A percentile compares a stretch with the other conserved stretches of the same genome.
phyloP scores from a whole-genome alignment of 2,329 filamentous ascomycete species.

The Ophiosphaerella herpotricha region DNA sequence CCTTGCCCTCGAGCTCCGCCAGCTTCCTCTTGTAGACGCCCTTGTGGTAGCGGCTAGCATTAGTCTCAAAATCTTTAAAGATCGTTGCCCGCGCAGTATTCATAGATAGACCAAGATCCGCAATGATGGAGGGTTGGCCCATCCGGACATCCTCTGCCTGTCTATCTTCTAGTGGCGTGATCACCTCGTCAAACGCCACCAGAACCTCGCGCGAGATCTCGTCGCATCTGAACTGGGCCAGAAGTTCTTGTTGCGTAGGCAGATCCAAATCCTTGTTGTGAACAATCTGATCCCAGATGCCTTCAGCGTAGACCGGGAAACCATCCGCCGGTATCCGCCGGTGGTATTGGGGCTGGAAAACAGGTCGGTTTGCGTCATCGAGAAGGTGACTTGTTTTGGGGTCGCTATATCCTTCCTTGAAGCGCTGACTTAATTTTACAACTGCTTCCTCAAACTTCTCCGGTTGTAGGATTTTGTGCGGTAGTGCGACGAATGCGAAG shows the following conservation, averaged over 20 bases:
- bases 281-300: constrained; percentile 97
- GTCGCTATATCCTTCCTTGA: constrained; percentile 78
- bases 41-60: constrained; percentile 95
- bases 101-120: constrained; percentile 75
- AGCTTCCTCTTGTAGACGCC: constrained; percentile 88
- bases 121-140: constrained; percentile 75
- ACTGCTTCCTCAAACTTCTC: constrained; percentile 87
- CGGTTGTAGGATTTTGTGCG: constrained; percentile 94
- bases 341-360: constrained; percentile 94
- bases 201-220: constrained; percentile 93
- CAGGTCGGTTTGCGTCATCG: constrained; percentile 74
- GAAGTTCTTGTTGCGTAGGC: constrained; percentile 93
- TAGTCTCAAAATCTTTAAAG: constrained; percentile 82
- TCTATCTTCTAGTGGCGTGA: constrained; percentile 82
- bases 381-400: constrained; percentile 64
- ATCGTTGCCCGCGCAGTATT: constrained; percentile 72
- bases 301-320: constrained; percentile 91
- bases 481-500: constrained; percentile 93
- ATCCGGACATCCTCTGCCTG: constrained; percentile 74
- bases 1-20: constrained; percentile 80
- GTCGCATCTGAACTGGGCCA: constrained; percentile 96
- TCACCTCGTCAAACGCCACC: constrained; percentile 78
- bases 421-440: constrained; percentile 76
- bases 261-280: constrained; percentile 98
- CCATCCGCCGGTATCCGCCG: constrained; percentile 94